Percentiles rank a stretch among this genome's conserved stretches.
phyloP scores from a whole-genome alignment of 306 rosid genomes.

The Cicer cuneatum region DNA sequence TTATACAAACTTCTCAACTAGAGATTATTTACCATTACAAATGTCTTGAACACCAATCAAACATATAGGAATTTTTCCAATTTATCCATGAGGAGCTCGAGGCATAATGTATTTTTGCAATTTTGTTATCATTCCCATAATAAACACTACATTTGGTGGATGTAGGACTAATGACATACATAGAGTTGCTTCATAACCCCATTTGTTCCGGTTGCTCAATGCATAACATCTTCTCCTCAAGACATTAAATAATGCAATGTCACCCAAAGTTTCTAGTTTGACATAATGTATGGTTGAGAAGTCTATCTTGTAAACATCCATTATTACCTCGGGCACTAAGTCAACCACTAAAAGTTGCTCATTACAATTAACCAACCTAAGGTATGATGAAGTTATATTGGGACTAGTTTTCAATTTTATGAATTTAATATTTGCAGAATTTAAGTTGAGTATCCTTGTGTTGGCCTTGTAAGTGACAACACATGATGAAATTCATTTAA shows the following conservation, averaged over 20 bases:
- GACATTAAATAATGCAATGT: constrained; percentile 15
- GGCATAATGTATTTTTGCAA: rapidly evolving
- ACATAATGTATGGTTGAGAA: constrained; percentile 1
- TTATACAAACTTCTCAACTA: background rate
- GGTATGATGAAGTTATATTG: rapidly evolving
- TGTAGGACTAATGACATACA: background rate
- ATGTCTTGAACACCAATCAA: constrained; percentile 35
- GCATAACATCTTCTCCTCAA: background rate
- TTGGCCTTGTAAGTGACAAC: background rate
- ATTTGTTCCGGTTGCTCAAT: background rate
- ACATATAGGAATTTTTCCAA: background rate
- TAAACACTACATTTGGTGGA: background rate
- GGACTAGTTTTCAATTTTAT: background rate
- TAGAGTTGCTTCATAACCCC: constrained; percentile 21
- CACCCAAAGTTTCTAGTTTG: background rate
- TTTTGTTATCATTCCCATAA: background rate
- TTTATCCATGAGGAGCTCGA: background rate
- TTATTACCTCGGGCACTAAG: background rate
- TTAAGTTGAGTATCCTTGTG: constrained; percentile 24
- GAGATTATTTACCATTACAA: constrained; percentile 14
- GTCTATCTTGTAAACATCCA: constrained; percentile 17
- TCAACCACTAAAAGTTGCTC: constrained; percentile 25
- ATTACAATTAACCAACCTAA: constrained; percentile 5
- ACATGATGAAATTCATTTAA: background rate
- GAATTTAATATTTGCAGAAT: background rate